Evolutionary conservation across 495 filamentous ascomycete species (phyloP).

Genomic region (Neurospora sp.): DNA sequence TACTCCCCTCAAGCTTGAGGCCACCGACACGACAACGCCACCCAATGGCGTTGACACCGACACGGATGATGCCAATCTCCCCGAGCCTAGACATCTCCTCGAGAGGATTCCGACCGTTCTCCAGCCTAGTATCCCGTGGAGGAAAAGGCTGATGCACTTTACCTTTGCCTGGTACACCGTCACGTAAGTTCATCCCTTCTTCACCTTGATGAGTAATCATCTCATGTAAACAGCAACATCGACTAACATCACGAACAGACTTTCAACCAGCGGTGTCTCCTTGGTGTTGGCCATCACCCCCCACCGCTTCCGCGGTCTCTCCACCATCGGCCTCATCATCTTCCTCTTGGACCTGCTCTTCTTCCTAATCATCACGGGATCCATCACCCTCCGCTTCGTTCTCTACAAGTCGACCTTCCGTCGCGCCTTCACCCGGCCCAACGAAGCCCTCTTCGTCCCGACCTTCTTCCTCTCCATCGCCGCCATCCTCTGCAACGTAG

Average conservation of each 20-base stretch:
- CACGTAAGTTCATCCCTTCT: slow-evolving; percentile 21
- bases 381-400: slow-evolving; percentile 48
- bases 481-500: slow-evolving; percentile 49
- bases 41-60: neutral
- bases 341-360: slow-evolving; percentile 54
- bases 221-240: neutral
- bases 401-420: slow-evolving; percentile 40
- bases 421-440: slow-evolving; percentile 48
- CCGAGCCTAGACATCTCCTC: slow-evolving; percentile 4
- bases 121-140: slow-evolving; percentile 21
- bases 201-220: neutral
- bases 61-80: neutral
- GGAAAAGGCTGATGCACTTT: slow-evolving; percentile 49
- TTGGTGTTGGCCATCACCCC: slow-evolving; percentile 50
- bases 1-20: neutral
- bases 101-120: slow-evolving; percentile 19
- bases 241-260: slow-evolving; percentile 18
- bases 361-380: slow-evolving; percentile 42
- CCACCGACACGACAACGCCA: neutral
- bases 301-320: slow-evolving; percentile 47
- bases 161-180: slow-evolving; percentile 68
- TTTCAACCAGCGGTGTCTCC: slow-evolving; percentile 57
- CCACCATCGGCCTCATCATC: slow-evolving; percentile 47
- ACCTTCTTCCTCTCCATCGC: slow-evolving; percentile 58
- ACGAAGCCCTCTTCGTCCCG: slow-evolving; percentile 57